Evolutionary conservation across 208 protist species (phyloP).

Genomic region (Tritrichomonas foetus): DNA sequence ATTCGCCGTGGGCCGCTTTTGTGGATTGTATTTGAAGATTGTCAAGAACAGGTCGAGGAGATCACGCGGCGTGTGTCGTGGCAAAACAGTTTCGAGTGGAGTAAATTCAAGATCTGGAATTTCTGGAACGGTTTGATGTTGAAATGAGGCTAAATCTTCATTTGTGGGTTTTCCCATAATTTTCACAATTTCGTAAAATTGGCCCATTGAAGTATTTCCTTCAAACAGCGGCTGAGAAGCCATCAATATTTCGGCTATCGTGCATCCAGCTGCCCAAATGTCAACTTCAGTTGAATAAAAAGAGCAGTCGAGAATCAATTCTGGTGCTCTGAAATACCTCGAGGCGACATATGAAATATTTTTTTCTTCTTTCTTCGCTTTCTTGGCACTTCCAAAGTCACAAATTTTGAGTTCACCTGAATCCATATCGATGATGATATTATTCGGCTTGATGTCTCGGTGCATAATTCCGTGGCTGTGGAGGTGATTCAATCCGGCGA

Average conservation of each 20-base stretch:
- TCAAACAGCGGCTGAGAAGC: conserved; percentile 83
- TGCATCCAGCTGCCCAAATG: conserved; percentile 81
- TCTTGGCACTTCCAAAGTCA: conserved; percentile 78
- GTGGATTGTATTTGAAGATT: background rate
- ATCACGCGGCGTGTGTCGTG: background rate
- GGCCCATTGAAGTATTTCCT: conserved; percentile 72
- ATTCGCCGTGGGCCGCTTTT: background rate
- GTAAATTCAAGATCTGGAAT: too few species aligned
- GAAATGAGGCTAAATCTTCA: background rate
- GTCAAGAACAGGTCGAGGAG: background rate
- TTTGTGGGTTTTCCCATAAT: conserved; percentile 49
- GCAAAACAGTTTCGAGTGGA: too few species aligned
- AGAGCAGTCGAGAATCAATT: conserved; percentile 80
- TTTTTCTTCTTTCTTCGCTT: conserved; percentile 66
- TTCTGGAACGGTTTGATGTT: too few species aligned
- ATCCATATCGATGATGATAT: conserved; percentile 73
- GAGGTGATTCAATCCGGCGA: conserved; percentile 84
- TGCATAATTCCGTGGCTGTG: conserved; percentile 82
- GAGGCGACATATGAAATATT: conserved; percentile 86
- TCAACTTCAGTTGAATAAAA: conserved; percentile 81
- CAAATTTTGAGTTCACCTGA: conserved; percentile 78
- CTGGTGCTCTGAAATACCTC: conserved; percentile 82
- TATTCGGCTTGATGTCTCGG: conserved; percentile 85
- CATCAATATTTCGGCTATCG: conserved; percentile 93
- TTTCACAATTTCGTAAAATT: conserved; percentile 86